A percentile compares a stretch with the other conserved stretches of the same genome.
Conservation (phyloP, 257 asterid species). For the Solanum tacnaense region DNA sequence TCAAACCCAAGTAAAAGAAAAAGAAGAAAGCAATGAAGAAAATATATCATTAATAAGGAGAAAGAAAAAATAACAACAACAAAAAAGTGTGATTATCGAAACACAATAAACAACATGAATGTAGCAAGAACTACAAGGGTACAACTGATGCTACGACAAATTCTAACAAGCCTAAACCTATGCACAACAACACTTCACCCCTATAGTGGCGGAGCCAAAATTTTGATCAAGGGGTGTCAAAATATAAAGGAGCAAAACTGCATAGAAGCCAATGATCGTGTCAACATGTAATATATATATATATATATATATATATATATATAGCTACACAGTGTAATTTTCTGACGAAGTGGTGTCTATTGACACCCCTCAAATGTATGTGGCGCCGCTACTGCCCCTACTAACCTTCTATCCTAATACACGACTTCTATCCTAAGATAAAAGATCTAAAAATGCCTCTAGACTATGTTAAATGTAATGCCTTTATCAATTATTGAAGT, state of each 20-base stretch:
- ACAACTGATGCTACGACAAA: too few species aligned
- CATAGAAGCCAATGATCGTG: too few species aligned
- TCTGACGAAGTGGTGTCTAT: too few species aligned
- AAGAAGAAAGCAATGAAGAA: not conserved
- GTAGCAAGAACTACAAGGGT: not conserved
- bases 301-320: too few species aligned
- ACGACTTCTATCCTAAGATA: not conserved
- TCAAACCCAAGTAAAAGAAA: not conserved
- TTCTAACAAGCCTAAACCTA: not conserved
- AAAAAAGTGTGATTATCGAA: not conserved
- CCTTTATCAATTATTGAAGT: not conserved
- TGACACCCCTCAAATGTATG: too few species aligned
- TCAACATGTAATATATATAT: too few species aligned
- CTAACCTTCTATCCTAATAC: not conserved
- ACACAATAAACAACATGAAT: not conserved
- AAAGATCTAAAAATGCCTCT: not conserved
- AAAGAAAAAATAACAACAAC: not conserved
- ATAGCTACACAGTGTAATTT: too few species aligned
- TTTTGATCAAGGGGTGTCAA: too few species aligned
- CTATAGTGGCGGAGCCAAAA: too few species aligned
- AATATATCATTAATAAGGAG: not conserved
- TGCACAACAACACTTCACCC: not conserved
- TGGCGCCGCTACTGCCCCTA: too few species aligned
- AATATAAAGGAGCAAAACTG: too few species aligned
- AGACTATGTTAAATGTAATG: not conserved